A percentile compares a stretch with the other conserved stretches of the same genome.
Conservation (phyloP, 352 stramenopile genomes). For the Phytophthora pseudosyringae region DNA sequence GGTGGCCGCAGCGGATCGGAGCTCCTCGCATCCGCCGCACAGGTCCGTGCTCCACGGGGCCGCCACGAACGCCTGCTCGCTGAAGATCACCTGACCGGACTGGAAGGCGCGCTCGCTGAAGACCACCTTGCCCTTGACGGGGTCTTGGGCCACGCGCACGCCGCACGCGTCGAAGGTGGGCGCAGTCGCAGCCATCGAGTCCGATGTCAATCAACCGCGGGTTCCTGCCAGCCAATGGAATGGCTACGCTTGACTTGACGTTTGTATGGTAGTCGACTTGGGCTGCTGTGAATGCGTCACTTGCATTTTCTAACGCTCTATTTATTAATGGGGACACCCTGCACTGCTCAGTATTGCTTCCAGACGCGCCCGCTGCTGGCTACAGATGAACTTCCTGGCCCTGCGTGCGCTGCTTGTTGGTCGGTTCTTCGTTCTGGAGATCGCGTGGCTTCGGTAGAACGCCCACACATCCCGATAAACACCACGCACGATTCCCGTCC, state of each 20-base stretch:
- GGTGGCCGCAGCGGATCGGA: conserved; percentile 29
- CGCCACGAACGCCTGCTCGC: conserved; percentile 76
- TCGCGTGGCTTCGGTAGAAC: conserved; percentile 18
- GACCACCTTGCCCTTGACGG: conserved; percentile 69
- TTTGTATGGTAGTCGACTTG: conserved; percentile 25
- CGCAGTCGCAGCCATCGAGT: conserved; percentile 44
- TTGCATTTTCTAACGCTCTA: conserved; percentile 49
- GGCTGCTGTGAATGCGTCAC: conserved; percentile 25
- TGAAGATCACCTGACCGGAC: conserved; percentile 76
- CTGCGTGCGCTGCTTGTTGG: conserved; percentile 7
- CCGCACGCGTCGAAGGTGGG: conserved; percentile 60
- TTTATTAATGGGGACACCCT: conserved; percentile 38
- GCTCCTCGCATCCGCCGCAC: conserved; percentile 63
- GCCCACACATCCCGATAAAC: conserved; percentile 17
- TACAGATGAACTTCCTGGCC: conserved; percentile 27
- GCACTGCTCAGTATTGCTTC: conserved; percentile 18
- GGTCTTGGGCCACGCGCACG: conserved; percentile 58
- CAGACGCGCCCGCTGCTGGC: conserved; percentile 12
- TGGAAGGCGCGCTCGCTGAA: conserved; percentile 56
- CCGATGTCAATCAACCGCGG: not conserved
- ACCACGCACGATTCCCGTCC: conserved; percentile 20
- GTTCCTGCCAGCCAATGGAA: conserved; percentile 17
- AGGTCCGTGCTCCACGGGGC: conserved; percentile 73
- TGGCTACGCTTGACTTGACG: conserved; percentile 11
- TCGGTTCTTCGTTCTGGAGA: conserved; percentile 3